phyloP scores from a whole-genome alignment of 1,139 yeast species.

The Debaryomyces sp. region DNA sequence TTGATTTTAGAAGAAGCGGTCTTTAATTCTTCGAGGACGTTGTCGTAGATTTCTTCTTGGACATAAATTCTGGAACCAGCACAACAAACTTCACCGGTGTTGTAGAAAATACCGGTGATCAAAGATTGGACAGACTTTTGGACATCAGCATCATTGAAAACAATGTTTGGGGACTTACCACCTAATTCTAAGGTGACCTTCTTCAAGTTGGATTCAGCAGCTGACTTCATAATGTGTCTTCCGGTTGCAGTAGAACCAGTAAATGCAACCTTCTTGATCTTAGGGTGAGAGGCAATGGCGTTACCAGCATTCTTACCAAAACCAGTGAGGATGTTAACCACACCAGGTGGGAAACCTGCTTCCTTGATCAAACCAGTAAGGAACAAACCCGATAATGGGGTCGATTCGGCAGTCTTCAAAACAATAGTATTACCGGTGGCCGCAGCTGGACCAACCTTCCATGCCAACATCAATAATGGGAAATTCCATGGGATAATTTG shows the following conservation, averaged over 20 bases:
- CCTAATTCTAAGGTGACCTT: constrained; percentile 85
- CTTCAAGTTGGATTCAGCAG: constrained; percentile 70
- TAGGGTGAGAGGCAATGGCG: constrained; percentile 68
- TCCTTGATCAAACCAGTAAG: constrained; percentile 62
- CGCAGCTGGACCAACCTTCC: constrained; percentile 86
- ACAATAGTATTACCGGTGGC: constrained; percentile 83
- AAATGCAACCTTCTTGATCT: constrained; percentile 77
- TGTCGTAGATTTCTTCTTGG: constrained; percentile 76
- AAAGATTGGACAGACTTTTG: constrained; percentile 60
- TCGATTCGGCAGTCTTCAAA: constrained; percentile 79
- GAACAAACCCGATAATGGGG: constrained; percentile 77
- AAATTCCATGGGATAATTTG: constrained; percentile 89
- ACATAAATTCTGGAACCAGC: constrained; percentile 84
- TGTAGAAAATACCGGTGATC: constrained; percentile 63
- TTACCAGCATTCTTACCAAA: constrained; percentile 79
- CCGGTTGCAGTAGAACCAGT: constrained; percentile 89
- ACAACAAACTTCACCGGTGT: constrained; percentile 88
- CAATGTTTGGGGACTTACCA: constrained; percentile 83
- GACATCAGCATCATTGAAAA: constrained; percentile 73
- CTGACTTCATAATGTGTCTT: constrained; percentile 70
- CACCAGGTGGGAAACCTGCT: constrained; percentile 83
- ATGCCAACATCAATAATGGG: constrained; percentile 81
- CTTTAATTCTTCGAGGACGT: constrained; percentile 61
- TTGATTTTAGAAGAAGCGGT: constrained; percentile 56
- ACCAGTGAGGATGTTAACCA: constrained; percentile 73